Evolutionary conservation across 108 stramenopile species (phyloP).

Genomic region (Cylindrotheca fusiformis): DNA sequence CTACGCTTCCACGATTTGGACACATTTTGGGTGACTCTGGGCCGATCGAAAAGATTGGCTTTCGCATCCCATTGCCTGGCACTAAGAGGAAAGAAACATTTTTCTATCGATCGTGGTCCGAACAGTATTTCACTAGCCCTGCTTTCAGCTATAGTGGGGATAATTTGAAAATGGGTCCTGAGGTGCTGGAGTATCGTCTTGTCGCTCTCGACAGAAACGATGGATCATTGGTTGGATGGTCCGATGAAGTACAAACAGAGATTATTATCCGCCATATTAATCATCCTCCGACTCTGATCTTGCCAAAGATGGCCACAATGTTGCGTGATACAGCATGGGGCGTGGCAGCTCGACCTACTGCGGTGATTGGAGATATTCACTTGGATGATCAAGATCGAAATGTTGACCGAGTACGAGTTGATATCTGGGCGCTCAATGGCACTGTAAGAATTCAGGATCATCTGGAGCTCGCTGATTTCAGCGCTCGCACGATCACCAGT

Average conservation of each 20-base stretch:
- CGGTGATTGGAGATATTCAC: slow-evolving; percentile 2
- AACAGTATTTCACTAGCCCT: slow-evolving; percentile 15
- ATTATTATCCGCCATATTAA: slow-evolving; percentile 21
- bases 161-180: neutral
- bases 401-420: slow-evolving; percentile 27
- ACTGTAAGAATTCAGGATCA: slow-evolving; percentile 14
- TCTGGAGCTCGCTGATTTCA: slow-evolving; percentile 7
- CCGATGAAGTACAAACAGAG: slow-evolving; percentile 14
- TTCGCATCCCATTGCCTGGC: neutral
- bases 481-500: neutral
- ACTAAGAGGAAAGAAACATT: neutral
- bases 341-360: slow-evolving; percentile 11
- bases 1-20: neutral
- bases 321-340: neutral
- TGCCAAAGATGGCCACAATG: slow-evolving; percentile 1
- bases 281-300: slow-evolving; percentile 17
- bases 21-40: neutral
- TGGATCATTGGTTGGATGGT: slow-evolving; percentile 4
- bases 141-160: slow-evolving; percentile 1
- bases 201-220: slow-evolving; percentile 7
- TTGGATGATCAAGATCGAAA: slow-evolving; percentile 17
- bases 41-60: neutral
- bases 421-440: slow-evolving; percentile 27
- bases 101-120: slow-evolving; percentile 4
- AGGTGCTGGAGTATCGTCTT: slow-evolving; percentile 22